A percentile compares a stretch with the other conserved stretches of the same genome.
phyloP scores from a whole-genome alignment of 768 basidiomycete species.

The Lactifluus hygrophoroides region DNA sequence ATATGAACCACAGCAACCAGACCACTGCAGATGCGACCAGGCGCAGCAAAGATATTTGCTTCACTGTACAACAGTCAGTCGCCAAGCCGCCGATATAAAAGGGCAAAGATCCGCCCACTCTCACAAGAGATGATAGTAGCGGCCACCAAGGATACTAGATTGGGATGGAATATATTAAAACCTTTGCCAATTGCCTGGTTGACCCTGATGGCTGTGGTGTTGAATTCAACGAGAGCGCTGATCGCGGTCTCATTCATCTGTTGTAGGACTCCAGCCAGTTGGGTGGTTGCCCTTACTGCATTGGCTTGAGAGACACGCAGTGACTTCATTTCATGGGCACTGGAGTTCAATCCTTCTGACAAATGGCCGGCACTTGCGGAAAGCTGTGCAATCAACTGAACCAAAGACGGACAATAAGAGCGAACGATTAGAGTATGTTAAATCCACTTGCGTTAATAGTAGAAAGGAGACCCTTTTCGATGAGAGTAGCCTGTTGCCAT shows the following conservation, averaged over 20 bases:
- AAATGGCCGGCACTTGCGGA: not conserved
- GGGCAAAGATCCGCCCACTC: not conserved
- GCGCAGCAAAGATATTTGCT: conserved; percentile 1
- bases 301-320: conserved; percentile 8
- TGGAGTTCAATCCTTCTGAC: conserved; percentile 5
- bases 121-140: conserved; percentile 1
- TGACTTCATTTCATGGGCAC: conserved; percentile 1
- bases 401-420: not conserved
- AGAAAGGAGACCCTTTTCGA: conserved; percentile 7
- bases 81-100: not conserved
- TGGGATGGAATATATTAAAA: not conserved
- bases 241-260: conserved; percentile 10
- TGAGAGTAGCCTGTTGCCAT: conserved; percentile 5
- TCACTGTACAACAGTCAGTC: conserved; percentile 1
- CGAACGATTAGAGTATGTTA: not conserved
- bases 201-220: conserved; percentile 9
- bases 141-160: not conserved
- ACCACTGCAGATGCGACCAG: not conserved
- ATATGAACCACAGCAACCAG: conserved; percentile 6
- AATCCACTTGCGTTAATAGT: conserved; percentile 3
- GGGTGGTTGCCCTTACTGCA: conserved; percentile 6
- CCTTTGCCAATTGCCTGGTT: conserved; percentile 3
- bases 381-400: conserved; percentile 7
- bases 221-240: conserved; percentile 9
- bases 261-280: conserved; percentile 8